Evolutionary conservation across 139 green algal genomes (phyloP), one percentile per base, ranked within the genome.

Genomic region (Haematococcus lacustris): DNA sequence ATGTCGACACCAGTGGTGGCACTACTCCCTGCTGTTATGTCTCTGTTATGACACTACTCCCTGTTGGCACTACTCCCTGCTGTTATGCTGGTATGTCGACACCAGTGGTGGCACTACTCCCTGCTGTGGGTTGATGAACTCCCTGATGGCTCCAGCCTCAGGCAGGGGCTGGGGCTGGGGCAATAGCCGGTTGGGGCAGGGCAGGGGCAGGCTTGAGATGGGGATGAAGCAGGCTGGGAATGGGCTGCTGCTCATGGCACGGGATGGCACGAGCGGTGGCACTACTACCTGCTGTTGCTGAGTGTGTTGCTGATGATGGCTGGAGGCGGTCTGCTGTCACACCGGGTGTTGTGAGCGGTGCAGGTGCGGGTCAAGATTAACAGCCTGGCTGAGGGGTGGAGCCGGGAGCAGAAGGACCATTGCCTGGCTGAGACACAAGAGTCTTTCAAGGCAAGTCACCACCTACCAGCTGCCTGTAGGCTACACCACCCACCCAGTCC

Each of bases 311-410:
- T 57, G 13, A 13, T 57, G n/a, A n/a, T 13, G 47, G 13, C 13
- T 28, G 47, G 21, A 57, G 13, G 21, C 13, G 21, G 21, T 21
- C 47, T 28, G 47, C 21, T 13, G 21, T 28, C 47, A 57, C 47
- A 57, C 13, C 47, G 13, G 47, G 13, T 57, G 47, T 13, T n/a
- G 43, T 38, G 64, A 28, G 1, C 3, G 4, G 7, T 23, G 26
- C 66, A 73, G 28, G 80, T 91, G 70, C 72, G 88, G 1, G 78
- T 59, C 32, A 87, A 70, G 25, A 85, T 98, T 41, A 97, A 98
- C 71, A 51, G 75, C 38, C 73, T 96, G n/a, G 81, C 94, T 0
- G 82, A 92, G 50, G 41, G 35, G n/a, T 98, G 94, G 94, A 92
- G 51, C 0, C 41, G 66, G 0, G 87, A 93, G 71, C 77, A 97